phyloP scores from a whole-genome alignment of 306 rosid species.

The Inga leiocalycina region DNA sequence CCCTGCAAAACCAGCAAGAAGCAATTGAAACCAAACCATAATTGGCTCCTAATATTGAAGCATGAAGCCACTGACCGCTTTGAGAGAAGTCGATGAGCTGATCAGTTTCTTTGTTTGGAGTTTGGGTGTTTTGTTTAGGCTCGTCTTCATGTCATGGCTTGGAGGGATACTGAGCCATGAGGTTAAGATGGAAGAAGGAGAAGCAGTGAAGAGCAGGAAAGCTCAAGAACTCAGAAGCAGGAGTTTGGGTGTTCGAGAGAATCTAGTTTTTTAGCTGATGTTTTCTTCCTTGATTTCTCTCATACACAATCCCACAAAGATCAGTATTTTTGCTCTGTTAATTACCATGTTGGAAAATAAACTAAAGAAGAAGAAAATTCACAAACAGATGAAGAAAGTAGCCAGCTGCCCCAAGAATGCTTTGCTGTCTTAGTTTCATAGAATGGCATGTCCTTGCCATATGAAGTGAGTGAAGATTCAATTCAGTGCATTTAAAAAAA shows the following conservation, averaged over 20 bases:
- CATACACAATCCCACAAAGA: neutral
- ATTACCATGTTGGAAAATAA: no score
- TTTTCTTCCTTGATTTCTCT: neutral
- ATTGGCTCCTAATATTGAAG: conserved; percentile 25
- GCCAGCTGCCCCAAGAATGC: no score
- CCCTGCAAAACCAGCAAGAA: conserved; percentile 42
- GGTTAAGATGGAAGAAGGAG: neutral
- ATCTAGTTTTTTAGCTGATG: no score
- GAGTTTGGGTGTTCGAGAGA: no score
- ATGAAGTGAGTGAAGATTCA: neutral
- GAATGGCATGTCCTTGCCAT: neutral
- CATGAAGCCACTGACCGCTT: neutral
- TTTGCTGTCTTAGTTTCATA: neutral
- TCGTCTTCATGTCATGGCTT: neutral
- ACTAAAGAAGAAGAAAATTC: no score
- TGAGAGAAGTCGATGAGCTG: conserved; percentile 26
- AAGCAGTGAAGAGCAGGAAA: no score
- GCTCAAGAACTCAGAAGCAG: no score
- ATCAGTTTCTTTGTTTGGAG: neutral
- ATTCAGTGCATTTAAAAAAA: no score
- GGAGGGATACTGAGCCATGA: neutral
- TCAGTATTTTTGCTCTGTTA: no score
- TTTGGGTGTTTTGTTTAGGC: neutral
- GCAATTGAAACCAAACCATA: conserved; percentile 39
- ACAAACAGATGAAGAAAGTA: no score